Percentiles rank a stretch among this genome's conserved stretches.
These are phyloP conservation scores for Nigrograna mackinnonii DNA, from an alignment of 2,329 filamentous ascomycete genomes.

Conservation along the genomic window DNA sequence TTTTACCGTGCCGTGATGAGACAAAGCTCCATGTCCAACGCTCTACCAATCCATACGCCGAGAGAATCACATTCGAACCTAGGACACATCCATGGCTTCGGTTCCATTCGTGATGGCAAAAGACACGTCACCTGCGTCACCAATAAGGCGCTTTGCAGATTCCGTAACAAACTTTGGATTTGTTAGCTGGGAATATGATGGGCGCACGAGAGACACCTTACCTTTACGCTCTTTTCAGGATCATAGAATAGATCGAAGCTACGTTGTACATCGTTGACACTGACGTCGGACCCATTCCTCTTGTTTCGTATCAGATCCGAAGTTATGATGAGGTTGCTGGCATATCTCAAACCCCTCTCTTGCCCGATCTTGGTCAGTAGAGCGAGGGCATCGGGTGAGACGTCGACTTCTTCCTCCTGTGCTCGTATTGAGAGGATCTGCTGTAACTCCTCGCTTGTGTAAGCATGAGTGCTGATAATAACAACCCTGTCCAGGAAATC, in stretches of 20 bases:
- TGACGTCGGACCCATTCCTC: constrained; percentile 81
- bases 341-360: constrained; percentile 90
- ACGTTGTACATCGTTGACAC: constrained; percentile 85
- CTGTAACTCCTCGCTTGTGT: constrained; percentile 80
- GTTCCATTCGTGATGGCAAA: constrained; percentile 60
- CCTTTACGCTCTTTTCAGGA: constrained; percentile 78
- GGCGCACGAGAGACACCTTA: constrained; percentile 15
- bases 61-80: no score
- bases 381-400: constrained; percentile 86
- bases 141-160: constrained; percentile 91
- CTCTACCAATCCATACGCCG: no score
- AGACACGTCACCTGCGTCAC: constrained; percentile 79
- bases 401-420: constrained; percentile 92
- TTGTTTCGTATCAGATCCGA: constrained; percentile 87
- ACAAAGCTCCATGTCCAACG: no score
- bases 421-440: constrained; percentile 92
- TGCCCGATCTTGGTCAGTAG: constrained; percentile 94
- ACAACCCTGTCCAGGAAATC: constrained; percentile 96
- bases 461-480: constrained; percentile 91
- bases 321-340: constrained; percentile 97
- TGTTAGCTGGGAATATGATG: background rate
- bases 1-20: no score
- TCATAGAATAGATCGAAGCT: constrained; percentile 96
- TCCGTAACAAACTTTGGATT: constrained; percentile 71
- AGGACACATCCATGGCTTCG: constrained; percentile 73